Conservation (phyloP, 2,329 filamentous ascomycete genomes). For the Penicillium sp. region DNA sequence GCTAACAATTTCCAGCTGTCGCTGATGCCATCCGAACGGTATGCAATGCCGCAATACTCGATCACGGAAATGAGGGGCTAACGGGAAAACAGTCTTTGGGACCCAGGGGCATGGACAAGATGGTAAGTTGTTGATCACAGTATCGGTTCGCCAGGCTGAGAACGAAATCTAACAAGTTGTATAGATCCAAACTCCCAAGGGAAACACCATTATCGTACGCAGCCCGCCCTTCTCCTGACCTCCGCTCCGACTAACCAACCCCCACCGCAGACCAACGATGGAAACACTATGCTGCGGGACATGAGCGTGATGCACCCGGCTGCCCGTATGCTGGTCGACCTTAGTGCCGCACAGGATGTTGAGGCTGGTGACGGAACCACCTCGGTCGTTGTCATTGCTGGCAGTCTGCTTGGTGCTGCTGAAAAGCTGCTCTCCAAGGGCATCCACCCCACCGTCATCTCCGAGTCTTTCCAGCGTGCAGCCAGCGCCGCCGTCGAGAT, state of each 20-base stretch:
- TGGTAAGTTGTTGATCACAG: conserved; percentile 54
- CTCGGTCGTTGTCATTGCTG: conserved; percentile 96
- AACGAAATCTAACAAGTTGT: conserved; percentile 25
- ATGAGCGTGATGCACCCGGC: conserved; percentile 99
- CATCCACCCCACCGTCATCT: conserved; percentile 96
- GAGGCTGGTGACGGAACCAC: conserved; percentile 98
- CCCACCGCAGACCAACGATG: conserved; percentile 76
- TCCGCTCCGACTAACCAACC: conserved; percentile 32
- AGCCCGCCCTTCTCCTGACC: conserved; percentile 16
- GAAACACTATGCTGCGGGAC: conserved; percentile 98
- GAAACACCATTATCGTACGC: conserved; percentile 85
- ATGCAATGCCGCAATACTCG: conserved; percentile 31
- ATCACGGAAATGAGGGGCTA: conserved; percentile 41
- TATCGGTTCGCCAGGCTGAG: neutral
- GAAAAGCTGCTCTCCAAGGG: conserved; percentile 87
- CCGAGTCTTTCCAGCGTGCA: conserved; percentile 94
- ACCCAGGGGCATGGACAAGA: conserved; percentile 98
- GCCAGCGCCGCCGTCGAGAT: conserved; percentile 85
- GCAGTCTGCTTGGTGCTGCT: conserved; percentile 88
- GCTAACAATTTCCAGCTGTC: conserved; percentile 67
- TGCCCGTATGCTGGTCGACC: conserved; percentile 97
- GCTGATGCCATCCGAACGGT: conserved; percentile 93
- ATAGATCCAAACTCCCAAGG: conserved; percentile 87
- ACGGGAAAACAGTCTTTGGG: conserved; percentile 69
- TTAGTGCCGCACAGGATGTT: conserved; percentile 95